Base-by-base conservation (phyloP, 2,329 filamentous ascomycete species). In the Colletotrichum melonis region DNA sequence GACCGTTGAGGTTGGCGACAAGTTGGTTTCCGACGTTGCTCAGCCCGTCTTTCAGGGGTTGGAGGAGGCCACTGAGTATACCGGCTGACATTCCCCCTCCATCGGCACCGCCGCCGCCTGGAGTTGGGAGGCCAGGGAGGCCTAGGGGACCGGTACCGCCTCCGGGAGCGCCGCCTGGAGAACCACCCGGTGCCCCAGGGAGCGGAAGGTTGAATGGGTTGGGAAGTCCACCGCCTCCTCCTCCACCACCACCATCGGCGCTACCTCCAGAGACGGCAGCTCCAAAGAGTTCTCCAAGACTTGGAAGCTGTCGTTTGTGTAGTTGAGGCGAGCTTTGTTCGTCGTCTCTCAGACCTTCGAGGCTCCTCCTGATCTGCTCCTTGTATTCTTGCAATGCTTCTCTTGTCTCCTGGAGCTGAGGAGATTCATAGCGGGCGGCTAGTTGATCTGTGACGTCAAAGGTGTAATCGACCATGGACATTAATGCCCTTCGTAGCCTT, bases 401-500 rank as follows among this genome's bases (percentile, higher is more conserved):
- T 12, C 24, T 67, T 2, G 75, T 74, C 55, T 74, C 64, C 38
- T 60, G 67, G 2, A 75, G 30, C 14, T 74, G 60, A 3, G 70
- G 54, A 3, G 67, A 56, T 5, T 75, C 73, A 38, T 74, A 69
- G 3, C 60, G 70, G 1, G 63, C 52, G 3, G 62, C 74, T 1
- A 76, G 58, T 9, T 65, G 42, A 2, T 72, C 64, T 1, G 75
- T 74, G 14, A 76, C 35, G 5, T 76, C 75, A 14, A 63, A 64
- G 4, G 64, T 75, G 38, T 72, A 68, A 35, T 76, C 75, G 2
- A 76, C 74, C 63, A 76, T 66, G n/a, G 65, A 59, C 54, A 76
- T 35, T 4, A 76, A 54, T 1, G 70, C 74, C 28, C 70, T 67
- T 1, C 70, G 63, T 11, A 76, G 64, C 38, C 63, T 67, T 26